A percentile compares a stretch with the other conserved stretches of the same genome.
phyloP scores from a whole-genome alignment of 495 filamentous ascomycete genomes.

The Pseudomonodictys pantanalensis region DNA sequence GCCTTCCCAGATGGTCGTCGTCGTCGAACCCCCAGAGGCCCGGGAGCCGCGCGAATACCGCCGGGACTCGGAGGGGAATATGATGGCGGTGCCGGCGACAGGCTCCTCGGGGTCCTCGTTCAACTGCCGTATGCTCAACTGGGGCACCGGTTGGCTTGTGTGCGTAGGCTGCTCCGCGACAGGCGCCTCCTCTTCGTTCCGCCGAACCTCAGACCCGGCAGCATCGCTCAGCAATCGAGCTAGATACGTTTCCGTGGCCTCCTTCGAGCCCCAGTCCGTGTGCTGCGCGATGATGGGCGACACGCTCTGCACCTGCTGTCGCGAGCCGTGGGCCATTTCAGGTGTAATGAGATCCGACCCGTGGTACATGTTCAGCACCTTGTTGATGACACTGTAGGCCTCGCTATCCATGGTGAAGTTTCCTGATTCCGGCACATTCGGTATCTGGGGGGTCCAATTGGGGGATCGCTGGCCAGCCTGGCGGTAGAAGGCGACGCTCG shows the following conservation, averaged over 20 bases:
- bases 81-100: slow-evolving; percentile 30
- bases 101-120: slow-evolving; percentile 17
- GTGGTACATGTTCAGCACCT: slow-evolving; percentile 46
- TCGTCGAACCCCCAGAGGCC: slow-evolving; percentile 17
- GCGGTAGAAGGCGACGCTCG: slow-evolving; percentile 25
- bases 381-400: slow-evolving; percentile 45
- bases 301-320: slow-evolving; percentile 33
- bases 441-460: slow-evolving; percentile 16
- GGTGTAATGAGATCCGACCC: slow-evolving; percentile 33
- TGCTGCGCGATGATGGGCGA: slow-evolving; percentile 32
- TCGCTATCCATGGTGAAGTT: slow-evolving; percentile 44
- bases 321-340: slow-evolving; percentile 36
- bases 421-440: slow-evolving; percentile 13
- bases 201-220: neutral
- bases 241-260: slow-evolving; percentile 38
- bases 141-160: slow-evolving; percentile 1
- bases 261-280: slow-evolving; percentile 36
- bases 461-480: neutral
- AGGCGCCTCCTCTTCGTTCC: neutral
- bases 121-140: slow-evolving; percentile 17
- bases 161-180: neutral
- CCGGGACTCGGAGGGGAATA: slow-evolving; percentile 26
- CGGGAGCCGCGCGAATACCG: slow-evolving; percentile 28
- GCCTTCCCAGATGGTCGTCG: slow-evolving; percentile 21
- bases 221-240: slow-evolving; percentile 30